Evolutionary conservation across 73 alveolate species (phyloP).

Genomic region (Chromera velia): DNA sequence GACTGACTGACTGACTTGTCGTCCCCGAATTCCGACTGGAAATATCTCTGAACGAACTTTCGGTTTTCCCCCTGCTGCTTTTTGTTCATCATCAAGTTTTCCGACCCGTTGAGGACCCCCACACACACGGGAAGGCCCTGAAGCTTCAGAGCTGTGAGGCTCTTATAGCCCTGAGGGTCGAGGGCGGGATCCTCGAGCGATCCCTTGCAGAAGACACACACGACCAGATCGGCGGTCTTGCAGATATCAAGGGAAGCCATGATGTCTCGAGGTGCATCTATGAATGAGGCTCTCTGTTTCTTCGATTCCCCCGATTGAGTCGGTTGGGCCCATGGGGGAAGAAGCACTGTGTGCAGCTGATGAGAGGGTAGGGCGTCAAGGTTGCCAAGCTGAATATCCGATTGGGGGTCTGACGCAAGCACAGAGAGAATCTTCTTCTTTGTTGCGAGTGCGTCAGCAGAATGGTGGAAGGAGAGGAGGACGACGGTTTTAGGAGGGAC

Average conservation of each 20-base stretch:
- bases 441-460: background rate
- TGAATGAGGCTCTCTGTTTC: background rate
- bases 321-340: background rate
- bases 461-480: background rate
- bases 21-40: slow-evolving; percentile 29
- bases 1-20: background rate
- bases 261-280: background rate
- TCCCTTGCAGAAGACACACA: background rate
- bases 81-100: background rate
- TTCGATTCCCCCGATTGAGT: background rate
- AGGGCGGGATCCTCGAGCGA: background rate
- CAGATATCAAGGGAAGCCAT: background rate
- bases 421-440: background rate
- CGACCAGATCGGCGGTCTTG: background rate
- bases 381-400: no score
- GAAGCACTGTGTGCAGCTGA: background rate
- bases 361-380: background rate
- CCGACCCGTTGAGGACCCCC: background rate
- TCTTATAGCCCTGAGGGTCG: background rate
- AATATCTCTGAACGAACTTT: slow-evolving; percentile 22
- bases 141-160: background rate
- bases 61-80: background rate
- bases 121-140: background rate
- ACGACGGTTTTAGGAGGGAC: background rate
- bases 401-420: no score